phyloP scores from a whole-genome alignment of 176 grass and related monocot species.

The Typha latifolia region DNA sequence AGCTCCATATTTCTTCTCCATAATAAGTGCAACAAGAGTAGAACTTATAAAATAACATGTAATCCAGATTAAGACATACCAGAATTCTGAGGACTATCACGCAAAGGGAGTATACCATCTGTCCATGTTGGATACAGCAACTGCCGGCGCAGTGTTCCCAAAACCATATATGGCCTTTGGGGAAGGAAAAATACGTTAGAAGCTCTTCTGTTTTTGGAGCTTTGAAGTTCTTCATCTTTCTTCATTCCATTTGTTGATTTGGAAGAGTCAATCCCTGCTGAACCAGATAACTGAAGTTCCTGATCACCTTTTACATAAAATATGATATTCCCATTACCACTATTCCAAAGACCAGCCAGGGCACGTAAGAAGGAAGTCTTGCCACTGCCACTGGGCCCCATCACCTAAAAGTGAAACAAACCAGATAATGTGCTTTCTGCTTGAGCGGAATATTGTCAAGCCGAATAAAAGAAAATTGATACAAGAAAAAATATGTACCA shows the following conservation, averaged over 20 bases:
- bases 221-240: conserved; percentile 38
- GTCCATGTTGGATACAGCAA: conserved; percentile 95
- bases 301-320: conserved; percentile 47
- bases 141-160: conserved; percentile 86
- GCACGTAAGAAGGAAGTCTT: conserved; percentile 94
- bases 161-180: conserved; percentile 94
- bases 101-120: conserved; percentile 32
- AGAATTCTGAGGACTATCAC: conserved; percentile 32
- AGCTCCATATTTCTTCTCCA: no score
- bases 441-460: background rate
- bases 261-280: conserved; percentile 34
- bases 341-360: conserved; percentile 87
- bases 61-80: conserved; percentile 34
- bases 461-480: background rate
- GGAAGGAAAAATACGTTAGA: conserved; percentile 84
- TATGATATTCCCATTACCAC: conserved; percentile 63
- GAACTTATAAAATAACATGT: background rate
- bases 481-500: conserved; percentile 38
- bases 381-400: conserved; percentile 95
- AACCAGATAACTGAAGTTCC: conserved; percentile 23
- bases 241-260: conserved; percentile 9
- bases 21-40: background rate
- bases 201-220: conserved; percentile 64
- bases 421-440: conserved; percentile 5
- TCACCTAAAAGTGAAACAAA: conserved; percentile 55